A percentile compares a stretch with the other conserved stretches of the same genome.
phyloP scores from a whole-genome alignment of 768 basidiomycete species.

The Wakefieldia striispora region DNA sequence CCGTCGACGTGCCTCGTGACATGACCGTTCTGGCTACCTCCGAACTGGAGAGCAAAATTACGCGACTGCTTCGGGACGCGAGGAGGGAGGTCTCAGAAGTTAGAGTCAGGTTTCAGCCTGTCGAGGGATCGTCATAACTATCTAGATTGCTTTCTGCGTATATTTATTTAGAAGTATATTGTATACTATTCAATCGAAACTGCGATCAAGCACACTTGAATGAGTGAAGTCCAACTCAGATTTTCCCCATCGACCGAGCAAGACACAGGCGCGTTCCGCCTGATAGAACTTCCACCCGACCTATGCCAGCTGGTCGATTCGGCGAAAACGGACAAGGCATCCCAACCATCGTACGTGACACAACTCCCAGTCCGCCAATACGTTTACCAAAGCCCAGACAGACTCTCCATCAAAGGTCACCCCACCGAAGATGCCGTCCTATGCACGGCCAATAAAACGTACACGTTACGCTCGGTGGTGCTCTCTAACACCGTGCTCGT shows the following conservation, averaged over 20 bases:
- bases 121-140: conserved; percentile 22
- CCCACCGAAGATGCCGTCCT: conserved; percentile 84
- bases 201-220: too few species aligned
- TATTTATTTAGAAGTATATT: neutral
- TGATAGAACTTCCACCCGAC: conserved; percentile 74
- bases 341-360: conserved; percentile 29
- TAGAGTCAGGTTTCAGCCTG: conserved; percentile 57
- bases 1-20: conserved; percentile 60
- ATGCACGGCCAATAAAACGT: conserved; percentile 82
- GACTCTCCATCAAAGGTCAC: conserved; percentile 79
- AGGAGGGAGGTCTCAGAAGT: conserved; percentile 74
- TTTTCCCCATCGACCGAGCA: conserved; percentile 49
- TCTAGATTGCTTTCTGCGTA: neutral
- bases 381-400: conserved; percentile 22
- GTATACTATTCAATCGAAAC: too few species aligned
- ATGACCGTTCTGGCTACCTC: conserved; percentile 59
- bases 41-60: conserved; percentile 61
- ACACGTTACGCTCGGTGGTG: conserved; percentile 76
- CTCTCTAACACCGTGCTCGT: conserved; percentile 88
- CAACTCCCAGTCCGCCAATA: neutral
- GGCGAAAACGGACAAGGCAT: conserved; percentile 34
- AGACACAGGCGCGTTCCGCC: conserved; percentile 57
- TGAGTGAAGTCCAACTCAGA: conserved; percentile 38
- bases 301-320: conserved; percentile 60
- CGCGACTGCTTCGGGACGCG: conserved; percentile 48